Conservation (phyloP, 805 yeast species). For the Ogataea degrootiae region DNA sequence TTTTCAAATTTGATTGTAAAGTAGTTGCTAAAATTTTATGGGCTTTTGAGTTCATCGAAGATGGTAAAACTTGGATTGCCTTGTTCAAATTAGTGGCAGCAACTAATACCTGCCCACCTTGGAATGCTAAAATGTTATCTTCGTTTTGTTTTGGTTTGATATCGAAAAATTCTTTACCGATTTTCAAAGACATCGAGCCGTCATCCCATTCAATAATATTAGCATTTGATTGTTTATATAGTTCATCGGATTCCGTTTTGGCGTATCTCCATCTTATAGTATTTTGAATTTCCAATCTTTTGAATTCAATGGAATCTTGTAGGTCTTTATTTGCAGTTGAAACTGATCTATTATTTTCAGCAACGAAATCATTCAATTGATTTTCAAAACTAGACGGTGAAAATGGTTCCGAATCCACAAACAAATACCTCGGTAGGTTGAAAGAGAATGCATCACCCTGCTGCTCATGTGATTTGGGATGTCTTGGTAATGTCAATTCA, state of each 20-base stretch:
- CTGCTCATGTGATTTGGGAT: constrained; percentile 40
- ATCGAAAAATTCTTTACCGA: constrained; percentile 87
- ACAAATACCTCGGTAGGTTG: constrained; percentile 77
- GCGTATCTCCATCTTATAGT: constrained; percentile 94
- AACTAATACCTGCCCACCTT: constrained; percentile 65
- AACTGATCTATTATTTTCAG: constrained; percentile 31
- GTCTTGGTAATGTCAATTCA: constrained; percentile 46
- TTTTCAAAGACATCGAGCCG: constrained; percentile 77
- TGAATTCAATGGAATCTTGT: constrained; percentile 41
- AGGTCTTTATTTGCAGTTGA: constrained; percentile 42
- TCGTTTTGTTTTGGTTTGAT: constrained; percentile 57
- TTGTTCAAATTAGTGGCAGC: constrained; percentile 62
- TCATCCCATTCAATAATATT: constrained; percentile 93
- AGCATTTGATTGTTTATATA: constrained; percentile 82
- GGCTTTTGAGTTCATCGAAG: constrained; percentile 82
- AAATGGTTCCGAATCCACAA: constrained; percentile 82
- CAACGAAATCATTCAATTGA: constrained; percentile 46
- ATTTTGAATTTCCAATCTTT: constrained; percentile 38
- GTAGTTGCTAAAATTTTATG: constrained; percentile 77
- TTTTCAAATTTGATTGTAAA: constrained; percentile 44
- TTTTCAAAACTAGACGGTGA: constrained; percentile 52
- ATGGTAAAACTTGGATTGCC: constrained; percentile 74
- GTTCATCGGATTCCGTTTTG: constrained; percentile 61
- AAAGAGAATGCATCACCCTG: constrained; percentile 36
- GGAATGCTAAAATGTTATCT: constrained; percentile 72